Percentiles rank a stretch among this genome's conserved stretches.
phyloP scores from a whole-genome alignment of 1,284 basidiomycete species.

The Xerocomus minutiporus region DNA sequence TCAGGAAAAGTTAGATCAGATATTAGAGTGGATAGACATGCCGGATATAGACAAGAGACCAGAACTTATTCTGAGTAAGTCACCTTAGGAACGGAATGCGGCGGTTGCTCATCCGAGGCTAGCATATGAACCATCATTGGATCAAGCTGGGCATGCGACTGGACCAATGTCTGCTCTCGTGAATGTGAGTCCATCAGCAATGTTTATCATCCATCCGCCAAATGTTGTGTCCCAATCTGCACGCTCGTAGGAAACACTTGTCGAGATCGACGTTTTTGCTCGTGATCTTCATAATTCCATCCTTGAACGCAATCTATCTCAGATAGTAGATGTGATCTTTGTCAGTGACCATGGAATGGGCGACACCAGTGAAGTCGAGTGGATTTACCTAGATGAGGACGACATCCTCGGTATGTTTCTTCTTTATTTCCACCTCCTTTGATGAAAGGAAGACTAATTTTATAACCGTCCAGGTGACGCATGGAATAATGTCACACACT shows the following conservation, averaged over 20 bases:
- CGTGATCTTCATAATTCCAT: conserved; percentile 61
- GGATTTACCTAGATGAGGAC: conserved; percentile 75
- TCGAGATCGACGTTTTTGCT: conserved; percentile 71
- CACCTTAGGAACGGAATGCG: neutral
- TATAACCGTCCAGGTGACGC: conserved; percentile 17
- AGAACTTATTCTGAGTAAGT: conserved; percentile 71
- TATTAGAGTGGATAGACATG: conserved; percentile 74
- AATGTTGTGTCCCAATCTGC: conserved; percentile 1
- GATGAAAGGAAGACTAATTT: neutral
- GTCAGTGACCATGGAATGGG: conserved; percentile 95
- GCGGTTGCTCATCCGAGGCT: conserved; percentile 4
- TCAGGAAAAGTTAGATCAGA: conserved; percentile 66
- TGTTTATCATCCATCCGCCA: neutral
- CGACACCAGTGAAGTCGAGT: conserved; percentile 70
- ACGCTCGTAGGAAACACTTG: conserved; percentile 54
- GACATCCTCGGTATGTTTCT: conserved; percentile 48
- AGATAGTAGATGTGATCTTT: conserved; percentile 85
- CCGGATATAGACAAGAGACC: conserved; percentile 61
- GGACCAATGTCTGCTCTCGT: conserved; percentile 74
- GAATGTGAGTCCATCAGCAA: conserved; percentile 45
- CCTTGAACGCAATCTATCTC: conserved; percentile 67
- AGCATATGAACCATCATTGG: conserved; percentile 76
- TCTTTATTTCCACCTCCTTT: neutral
- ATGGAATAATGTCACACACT: conserved; percentile 26
- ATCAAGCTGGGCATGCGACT: conserved; percentile 75